Base-by-base conservation (phyloP, 768 basidiomycete genomes). In the Lentinula raphanica region DNA sequence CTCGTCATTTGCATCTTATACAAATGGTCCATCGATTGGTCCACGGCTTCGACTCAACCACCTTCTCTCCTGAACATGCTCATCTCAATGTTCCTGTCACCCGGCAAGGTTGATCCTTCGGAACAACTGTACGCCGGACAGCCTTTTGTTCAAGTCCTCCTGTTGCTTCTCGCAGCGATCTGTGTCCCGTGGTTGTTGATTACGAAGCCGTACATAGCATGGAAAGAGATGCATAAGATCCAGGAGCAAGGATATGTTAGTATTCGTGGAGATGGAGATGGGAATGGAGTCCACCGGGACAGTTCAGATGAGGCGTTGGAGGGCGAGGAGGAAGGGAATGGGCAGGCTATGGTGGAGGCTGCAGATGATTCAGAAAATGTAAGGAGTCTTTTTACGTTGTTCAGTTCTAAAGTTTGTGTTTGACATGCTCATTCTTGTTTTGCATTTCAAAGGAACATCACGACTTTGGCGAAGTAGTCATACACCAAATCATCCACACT, bases 21-120 rank as follows among this genome's bases (percentile, higher is more conserved):
- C 86, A 98, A 99, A 70, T 99, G 97, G 97, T 82, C 85, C 27
- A 79, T 94, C 60, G 92, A 99, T 73, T 99, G 97, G 97, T 77
- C 84, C 5, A 79, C 76, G 54, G 78, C 86, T 12, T 63, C 80
- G 2, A 83, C 81, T 7, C 73, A 76, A 35, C 94, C 97, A 13
- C 97, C 97, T 1, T 93, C 92, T 48, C 78, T 99, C 54, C 77
- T 99, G 66, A 96, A 92, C 76, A 94, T 94, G 92, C 78, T 99
- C 61, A 98, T 98, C 72, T 80, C 80, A 60, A 98, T 99, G 95
- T 95, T 98, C 79, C 76, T 99, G 62, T 82, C 85, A 2, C 97
- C 97, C 7, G 97, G 95, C 2, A 82, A 73, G 12, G 83, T 98
- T 48, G 83, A 83, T 32, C 78, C 84, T 7, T 74, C 75, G 29